Conservation (phyloP, 2,329 filamentous ascomycete species). For the Coniochaeta prunicola region DNA sequence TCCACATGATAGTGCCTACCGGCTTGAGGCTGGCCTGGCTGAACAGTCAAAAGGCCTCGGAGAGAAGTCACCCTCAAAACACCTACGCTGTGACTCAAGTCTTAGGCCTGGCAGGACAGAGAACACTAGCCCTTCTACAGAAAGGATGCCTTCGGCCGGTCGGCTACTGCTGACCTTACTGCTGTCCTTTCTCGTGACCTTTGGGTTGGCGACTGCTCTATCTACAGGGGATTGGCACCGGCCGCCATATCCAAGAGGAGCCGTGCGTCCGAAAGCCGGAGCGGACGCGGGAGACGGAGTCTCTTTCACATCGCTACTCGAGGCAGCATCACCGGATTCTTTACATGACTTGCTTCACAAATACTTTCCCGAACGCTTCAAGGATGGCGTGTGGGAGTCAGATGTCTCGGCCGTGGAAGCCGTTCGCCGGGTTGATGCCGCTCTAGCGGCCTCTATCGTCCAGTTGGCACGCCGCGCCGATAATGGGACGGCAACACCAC, state of each 20-base stretch:
- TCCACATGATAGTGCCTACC: not conserved
- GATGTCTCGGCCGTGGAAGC: constrained; percentile 57
- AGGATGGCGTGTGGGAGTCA: constrained; percentile 60
- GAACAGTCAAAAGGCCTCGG: not conserved
- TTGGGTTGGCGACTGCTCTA: constrained; percentile 14
- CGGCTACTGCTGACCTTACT: constrained; percentile 13
- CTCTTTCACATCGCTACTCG: constrained; percentile 30
- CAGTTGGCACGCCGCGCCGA: constrained; percentile 53
- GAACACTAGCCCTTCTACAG: constrained; percentile 4
- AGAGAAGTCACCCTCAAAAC: not conserved
- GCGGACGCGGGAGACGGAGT: constrained; percentile 1
- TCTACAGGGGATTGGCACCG: constrained; percentile 1
- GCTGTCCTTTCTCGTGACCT: constrained; percentile 13
- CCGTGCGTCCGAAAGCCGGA: not conserved
- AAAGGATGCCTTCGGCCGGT: constrained; percentile 13
- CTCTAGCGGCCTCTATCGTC: constrained; percentile 55
- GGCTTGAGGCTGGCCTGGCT: constrained; percentile 3
- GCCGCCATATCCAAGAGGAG: constrained; percentile 3
- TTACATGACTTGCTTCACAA: constrained; percentile 61
- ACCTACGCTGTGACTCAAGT: not conserved
- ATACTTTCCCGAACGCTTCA: constrained; percentile 55
- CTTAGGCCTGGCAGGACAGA: constrained; percentile 2
- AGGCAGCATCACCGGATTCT: constrained; percentile 48
- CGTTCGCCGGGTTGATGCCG: constrained; percentile 52
- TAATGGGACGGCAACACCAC: constrained; percentile 18